Evolutionary conservation across 1,139 yeast genomes (phyloP).

Genomic region (Wickerhamomyces sp.): DNA sequence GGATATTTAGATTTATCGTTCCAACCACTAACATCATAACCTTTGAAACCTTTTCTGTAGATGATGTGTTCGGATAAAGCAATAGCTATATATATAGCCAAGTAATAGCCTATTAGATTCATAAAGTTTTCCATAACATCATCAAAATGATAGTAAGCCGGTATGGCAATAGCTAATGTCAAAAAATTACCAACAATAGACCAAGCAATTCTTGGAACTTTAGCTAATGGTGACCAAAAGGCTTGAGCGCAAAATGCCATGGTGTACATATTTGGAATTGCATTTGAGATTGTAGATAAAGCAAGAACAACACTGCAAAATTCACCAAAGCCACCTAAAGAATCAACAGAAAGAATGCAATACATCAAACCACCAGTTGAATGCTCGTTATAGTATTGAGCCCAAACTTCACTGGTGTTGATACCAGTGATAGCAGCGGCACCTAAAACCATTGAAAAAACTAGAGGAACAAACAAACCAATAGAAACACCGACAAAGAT

Average conservation of each 20-base stretch:
- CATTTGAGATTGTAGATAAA: conserved; percentile 82
- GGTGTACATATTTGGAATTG: conserved; percentile 90
- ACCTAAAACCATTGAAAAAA: conserved; percentile 75
- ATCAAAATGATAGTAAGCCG: conserved; percentile 74
- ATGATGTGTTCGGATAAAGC: conserved; percentile 74
- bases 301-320: conserved; percentile 83
- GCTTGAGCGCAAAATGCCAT: conserved; percentile 83
- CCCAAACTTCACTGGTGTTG: conserved; percentile 42
- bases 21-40: conserved; percentile 63
- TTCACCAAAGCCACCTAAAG: conserved; percentile 84
- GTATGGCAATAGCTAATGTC: conserved; percentile 81
- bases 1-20: conserved; percentile 57
- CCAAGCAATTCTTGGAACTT: conserved; percentile 81
- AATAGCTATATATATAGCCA: conserved; percentile 78
- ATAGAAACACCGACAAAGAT: conserved; percentile 59
- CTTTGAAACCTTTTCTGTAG: conserved; percentile 57
- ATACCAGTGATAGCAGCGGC: conserved; percentile 80
- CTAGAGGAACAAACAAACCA: conserved; percentile 65
- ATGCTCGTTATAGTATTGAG: conserved; percentile 35
- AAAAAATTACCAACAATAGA: conserved; percentile 70
- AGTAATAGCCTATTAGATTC: conserved; percentile 87
- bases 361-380: conserved; percentile 81
- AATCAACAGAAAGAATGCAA: conserved; percentile 69
- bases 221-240: conserved; percentile 65
- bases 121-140: conserved; percentile 77